These are phyloP conservation scores for Beauveria brongniartii DNA, from an alignment of 2,329 filamentous ascomycete species.

Conservation along the genomic window DNA sequence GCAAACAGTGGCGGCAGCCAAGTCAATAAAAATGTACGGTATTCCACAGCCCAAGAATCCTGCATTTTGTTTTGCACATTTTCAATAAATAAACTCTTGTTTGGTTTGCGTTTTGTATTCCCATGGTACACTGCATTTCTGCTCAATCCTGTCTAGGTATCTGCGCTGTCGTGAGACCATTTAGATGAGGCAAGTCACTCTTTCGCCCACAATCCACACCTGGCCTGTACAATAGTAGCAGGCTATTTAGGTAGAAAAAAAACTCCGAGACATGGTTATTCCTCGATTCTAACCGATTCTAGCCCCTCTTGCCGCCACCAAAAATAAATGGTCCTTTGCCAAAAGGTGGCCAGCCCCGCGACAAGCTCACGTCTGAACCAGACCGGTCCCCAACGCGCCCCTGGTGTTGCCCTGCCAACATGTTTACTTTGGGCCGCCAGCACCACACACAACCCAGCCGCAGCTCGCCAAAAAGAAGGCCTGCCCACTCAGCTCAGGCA, in stretches of 20 bases:
- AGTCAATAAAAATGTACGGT: no score
- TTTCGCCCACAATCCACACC: no score
- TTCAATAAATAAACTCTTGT: background rate
- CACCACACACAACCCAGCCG: slow-evolving; percentile 11
- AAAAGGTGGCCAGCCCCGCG: background rate
- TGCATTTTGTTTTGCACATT: no score
- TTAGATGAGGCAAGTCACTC: background rate
- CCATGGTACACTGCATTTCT: background rate
- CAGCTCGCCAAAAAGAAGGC: background rate
- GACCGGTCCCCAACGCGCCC: background rate
- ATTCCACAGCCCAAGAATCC: background rate
- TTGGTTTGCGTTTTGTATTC: background rate
- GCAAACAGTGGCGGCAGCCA: background rate
- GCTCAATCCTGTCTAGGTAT: background rate
- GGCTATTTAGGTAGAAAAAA: no score
- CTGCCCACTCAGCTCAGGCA: slow-evolving; percentile 6
- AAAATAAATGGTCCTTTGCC: background rate
- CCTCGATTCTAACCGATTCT: background rate
- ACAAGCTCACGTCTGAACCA: slow-evolving; percentile 1
- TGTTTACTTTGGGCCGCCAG: slow-evolving; percentile 21
- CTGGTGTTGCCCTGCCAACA: slow-evolving; percentile 29
- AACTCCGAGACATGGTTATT: background rate
- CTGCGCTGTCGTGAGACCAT: background rate
- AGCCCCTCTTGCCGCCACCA: slow-evolving; percentile 2
- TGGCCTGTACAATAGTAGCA: no score